A percentile compares a stretch with the other conserved stretches of the same genome.
Conservation (phyloP, 495 filamentous ascomycete genomes). For the Aspergillus sclerotiicarbonarius region DNA sequence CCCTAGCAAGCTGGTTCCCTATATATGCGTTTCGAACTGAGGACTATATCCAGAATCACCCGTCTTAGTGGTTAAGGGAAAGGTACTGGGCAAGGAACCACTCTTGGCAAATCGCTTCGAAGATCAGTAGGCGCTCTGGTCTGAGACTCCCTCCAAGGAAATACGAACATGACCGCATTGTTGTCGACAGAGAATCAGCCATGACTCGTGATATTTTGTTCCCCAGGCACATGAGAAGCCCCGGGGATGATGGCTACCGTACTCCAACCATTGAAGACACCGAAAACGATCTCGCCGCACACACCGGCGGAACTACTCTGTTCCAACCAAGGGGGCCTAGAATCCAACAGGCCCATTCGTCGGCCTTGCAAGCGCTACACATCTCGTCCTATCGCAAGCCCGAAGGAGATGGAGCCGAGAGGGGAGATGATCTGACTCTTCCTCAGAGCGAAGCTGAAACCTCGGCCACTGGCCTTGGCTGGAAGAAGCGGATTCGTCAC, state of each 20-base stretch:
- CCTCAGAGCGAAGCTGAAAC: slow-evolving; percentile 13
- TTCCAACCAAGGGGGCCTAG: slow-evolving; percentile 9
- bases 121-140: too few relatives aligned
- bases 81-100: too few relatives aligned
- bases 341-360: slow-evolving; percentile 32
- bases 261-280: slow-evolving; percentile 52
- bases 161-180: background rate
- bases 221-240: slow-evolving; percentile 40
- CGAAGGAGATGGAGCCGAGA: slow-evolving; percentile 1
- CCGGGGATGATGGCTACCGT: slow-evolving; percentile 48
- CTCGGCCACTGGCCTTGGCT: slow-evolving; percentile 30
- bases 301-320: slow-evolving; percentile 11
- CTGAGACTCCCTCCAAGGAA: background rate
- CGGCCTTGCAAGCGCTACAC: slow-evolving; percentile 32
- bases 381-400: slow-evolving; percentile 22
- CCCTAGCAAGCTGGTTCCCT: too few relatives aligned
- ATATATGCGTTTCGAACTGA: too few relatives aligned
- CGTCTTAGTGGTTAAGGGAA: too few relatives aligned
- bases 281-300: slow-evolving; percentile 24
- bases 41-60: too few relatives aligned
- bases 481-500: slow-evolving; percentile 50
- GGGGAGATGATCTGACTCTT: slow-evolving; percentile 6
- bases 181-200: background rate
- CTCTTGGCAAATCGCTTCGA: too few relatives aligned
- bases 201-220: slow-evolving; percentile 28